A percentile compares a stretch with the other conserved stretches of the same genome.
phyloP scores from a whole-genome alignment of 2,329 filamentous ascomycete genomes.

The Fusarium irregulare region DNA sequence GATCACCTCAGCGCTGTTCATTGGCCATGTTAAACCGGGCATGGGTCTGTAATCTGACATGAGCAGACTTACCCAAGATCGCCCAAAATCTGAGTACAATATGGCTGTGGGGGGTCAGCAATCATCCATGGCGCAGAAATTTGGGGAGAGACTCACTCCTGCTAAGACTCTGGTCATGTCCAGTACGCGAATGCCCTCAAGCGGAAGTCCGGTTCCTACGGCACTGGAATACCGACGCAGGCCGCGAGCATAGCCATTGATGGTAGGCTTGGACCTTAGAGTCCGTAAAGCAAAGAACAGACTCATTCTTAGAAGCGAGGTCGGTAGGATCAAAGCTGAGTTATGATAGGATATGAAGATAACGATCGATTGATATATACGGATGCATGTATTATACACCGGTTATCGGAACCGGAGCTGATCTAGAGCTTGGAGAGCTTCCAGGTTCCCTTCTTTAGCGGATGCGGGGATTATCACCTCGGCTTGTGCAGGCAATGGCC shows the following conservation, averaged over 20 bases:
- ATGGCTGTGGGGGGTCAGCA: conserved; percentile 71
- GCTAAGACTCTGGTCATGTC: conserved; percentile 98
- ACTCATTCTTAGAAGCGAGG: conserved; percentile 27
- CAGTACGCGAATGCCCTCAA: conserved; percentile 88
- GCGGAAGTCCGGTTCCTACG: conserved; percentile 62
- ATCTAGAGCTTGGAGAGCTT: conserved; percentile 24
- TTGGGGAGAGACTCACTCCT: conserved; percentile 72
- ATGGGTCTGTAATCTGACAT: conserved; percentile 1
- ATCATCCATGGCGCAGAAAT: neutral
- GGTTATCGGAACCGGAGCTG: conserved; percentile 28
- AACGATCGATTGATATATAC: conserved; percentile 1
- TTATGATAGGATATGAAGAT: neutral
- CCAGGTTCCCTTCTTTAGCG: neutral
- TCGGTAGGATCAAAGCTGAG: conserved; percentile 3
- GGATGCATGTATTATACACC: conserved; percentile 13
- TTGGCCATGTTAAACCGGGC: conserved; percentile 18
- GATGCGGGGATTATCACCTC: conserved; percentile 25
- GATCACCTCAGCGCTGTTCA: conserved; percentile 86
- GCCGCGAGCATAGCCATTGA: conserved; percentile 33
- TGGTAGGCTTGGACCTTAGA: conserved; percentile 28
- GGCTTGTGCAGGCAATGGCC: conserved; percentile 16
- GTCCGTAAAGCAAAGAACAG: conserved; percentile 32
- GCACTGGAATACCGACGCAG: conserved; percentile 49
- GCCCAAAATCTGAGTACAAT: conserved; percentile 95
- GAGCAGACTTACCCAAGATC: conserved; percentile 81